Percentiles rank a stretch among this genome's conserved stretches.
Evolutionary conservation across 2,329 filamentous ascomycete species (phyloP).

Genomic region (Xylariaceae sp.): DNA sequence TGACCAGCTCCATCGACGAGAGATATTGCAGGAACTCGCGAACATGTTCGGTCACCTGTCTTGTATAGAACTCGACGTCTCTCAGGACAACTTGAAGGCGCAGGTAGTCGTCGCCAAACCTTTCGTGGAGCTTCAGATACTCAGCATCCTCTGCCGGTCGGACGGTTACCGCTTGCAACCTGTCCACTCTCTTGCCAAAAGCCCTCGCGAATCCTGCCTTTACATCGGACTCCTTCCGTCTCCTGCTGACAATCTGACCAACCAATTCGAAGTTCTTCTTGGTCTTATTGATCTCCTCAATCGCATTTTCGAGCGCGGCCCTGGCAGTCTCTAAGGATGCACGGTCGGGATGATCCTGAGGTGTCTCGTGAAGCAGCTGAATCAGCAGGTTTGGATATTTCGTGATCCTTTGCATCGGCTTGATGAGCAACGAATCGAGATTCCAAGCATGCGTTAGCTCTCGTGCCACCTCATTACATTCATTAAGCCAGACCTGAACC

Average conservation of each 20-base stretch:
- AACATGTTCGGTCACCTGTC: conserved; percentile 74
- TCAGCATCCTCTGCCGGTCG: conserved; percentile 69
- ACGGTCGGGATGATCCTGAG: conserved; percentile 77
- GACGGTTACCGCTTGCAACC: conserved; percentile 61
- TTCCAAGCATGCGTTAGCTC: conserved; percentile 94
- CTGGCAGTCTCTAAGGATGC: conserved; percentile 53
- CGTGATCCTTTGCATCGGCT: conserved; percentile 88
- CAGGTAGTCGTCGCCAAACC: conserved; percentile 87
- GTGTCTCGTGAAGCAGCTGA: conserved; percentile 73
- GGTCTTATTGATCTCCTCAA: conserved; percentile 85
- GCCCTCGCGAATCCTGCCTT: conserved; percentile 80
- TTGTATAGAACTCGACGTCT: conserved; percentile 88
- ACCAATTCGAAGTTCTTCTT: conserved; percentile 94
- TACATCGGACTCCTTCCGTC: conserved; percentile 84
- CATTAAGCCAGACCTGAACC: conserved; percentile 79
- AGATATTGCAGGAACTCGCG: conserved; percentile 76
- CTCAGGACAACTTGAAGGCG: conserved; percentile 86
- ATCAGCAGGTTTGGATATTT: conserved; percentile 88
- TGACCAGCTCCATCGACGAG: conserved; percentile 75
- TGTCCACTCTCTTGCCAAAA: conserved; percentile 83
- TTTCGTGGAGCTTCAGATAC: conserved; percentile 76
- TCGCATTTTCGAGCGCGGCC: conserved; percentile 55
- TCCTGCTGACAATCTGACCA: conserved; percentile 78
- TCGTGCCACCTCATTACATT: conserved; percentile 87
- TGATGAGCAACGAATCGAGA: conserved; percentile 91